Evolutionary conservation across 257 asterid genomes (phyloP), one percentile per base, ranked within the genome.

Genomic region (Ilex asprella): DNA sequence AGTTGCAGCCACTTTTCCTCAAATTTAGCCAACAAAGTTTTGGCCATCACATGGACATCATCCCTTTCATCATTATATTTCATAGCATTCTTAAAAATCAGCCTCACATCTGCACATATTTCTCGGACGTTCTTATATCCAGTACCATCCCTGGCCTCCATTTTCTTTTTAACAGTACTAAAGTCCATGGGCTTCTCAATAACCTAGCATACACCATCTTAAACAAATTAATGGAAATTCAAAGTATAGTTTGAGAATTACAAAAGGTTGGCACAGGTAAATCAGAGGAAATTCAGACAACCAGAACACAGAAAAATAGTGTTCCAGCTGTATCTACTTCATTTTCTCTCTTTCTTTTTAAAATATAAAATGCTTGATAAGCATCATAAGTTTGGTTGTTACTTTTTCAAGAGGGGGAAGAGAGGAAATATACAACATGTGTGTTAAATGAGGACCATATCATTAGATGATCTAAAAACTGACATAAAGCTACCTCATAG

Each of bases 101-200:
- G 61, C 58, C 88, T 80, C 70, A 92, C 78, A 70, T 92, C 99
- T 64, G 97, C 76, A 67, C 69, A 85, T 70, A 92, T 85, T 63
- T 89, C 97, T 16, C 87, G 85, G 30, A 92, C 84, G 67, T 86
- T 91, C 86, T 75, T 92, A 69, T 92, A 92, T 16, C 89, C 96
- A 27, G 95, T 73, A 67, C 97, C 98, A 77, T 92, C 97, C 71
- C 69, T 85, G 67, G 89, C 97, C 75, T 92, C 99, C 94, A 92
- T 89, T 86, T 89, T 97, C 73, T 92, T 92, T 75, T 89, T 89
- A 67, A 89, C 83, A 62, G 99, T 89, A 74, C 94, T 89, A 80
- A 92, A 92, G 71, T 92, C 99, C 99, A 92, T 92, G 51, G 99
- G 99, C 82, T 97, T 80, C 82, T 89, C 96, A 76, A 92, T 92